These are phyloP conservation scores for Eimeria brunetti DNA, from an alignment of 169 alveolate species.

Conservation along the genomic window DNA sequence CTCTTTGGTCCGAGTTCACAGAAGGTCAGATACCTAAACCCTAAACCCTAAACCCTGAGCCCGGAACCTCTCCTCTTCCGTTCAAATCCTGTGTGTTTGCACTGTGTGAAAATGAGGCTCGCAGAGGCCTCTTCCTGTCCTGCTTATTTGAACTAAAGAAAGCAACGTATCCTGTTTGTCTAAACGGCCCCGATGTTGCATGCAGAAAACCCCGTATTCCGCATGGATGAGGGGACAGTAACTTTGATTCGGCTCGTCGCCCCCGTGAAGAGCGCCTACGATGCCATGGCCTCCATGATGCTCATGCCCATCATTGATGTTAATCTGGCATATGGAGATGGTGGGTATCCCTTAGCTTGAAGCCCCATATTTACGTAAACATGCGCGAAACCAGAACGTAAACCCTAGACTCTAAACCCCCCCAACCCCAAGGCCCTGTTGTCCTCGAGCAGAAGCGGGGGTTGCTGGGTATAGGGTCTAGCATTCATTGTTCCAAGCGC, in stretches of 20 bases:
- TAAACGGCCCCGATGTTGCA: neutral
- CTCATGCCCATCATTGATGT: slow-evolving; percentile 76
- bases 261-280: slow-evolving; percentile 67
- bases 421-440: no score
- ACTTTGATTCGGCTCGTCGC: slow-evolving; percentile 74
- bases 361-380: no score
- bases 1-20: slow-evolving; percentile 66
- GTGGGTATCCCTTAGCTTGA: neutral
- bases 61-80: neutral
- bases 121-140: neutral
- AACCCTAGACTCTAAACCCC: no score
- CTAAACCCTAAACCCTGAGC: no score
- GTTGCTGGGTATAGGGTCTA: neutral
- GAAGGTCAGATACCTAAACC: slow-evolving; percentile 30
- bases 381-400: no score
- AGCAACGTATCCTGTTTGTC: neutral
- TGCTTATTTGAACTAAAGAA: neutral
- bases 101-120: neutral
- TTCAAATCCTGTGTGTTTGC: neutral
- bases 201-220: slow-evolving; percentile 58
- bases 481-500: neutral
- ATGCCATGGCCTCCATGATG: slow-evolving; percentile 68
- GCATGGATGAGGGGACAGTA: slow-evolving; percentile 78
- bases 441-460: neutral
- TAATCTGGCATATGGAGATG: slow-evolving; percentile 56